Conservation (phyloP, 352 stramenopile species). For the Pythium coloratum region DNA sequence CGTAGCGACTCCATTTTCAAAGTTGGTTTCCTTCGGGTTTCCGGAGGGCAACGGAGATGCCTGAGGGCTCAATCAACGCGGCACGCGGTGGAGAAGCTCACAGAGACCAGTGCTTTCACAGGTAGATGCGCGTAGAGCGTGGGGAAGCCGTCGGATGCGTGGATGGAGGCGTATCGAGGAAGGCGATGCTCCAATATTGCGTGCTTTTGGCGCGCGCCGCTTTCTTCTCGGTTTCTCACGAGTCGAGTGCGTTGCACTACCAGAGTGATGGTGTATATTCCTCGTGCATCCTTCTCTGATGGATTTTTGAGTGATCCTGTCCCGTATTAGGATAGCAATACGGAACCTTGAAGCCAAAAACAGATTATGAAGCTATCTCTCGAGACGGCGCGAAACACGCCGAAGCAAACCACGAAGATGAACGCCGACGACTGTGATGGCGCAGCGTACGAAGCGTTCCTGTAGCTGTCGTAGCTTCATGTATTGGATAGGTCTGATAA, state of each 20-base stretch:
- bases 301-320: background rate
- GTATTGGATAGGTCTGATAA: background rate
- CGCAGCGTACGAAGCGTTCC: background rate
- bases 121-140: background rate
- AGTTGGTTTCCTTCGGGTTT: slow-evolving; percentile 12
- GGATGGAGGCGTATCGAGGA: background rate
- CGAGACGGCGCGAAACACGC: background rate
- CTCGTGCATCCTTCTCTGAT: background rate
- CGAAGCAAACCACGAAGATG: background rate
- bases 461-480: too few relatives aligned
- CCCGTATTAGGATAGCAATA: background rate
- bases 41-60: background rate
- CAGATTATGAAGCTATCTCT: slow-evolving; percentile 1
- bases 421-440: background rate
- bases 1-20: slow-evolving; percentile 66
- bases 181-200: background rate
- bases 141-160: background rate
- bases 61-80: slow-evolving; percentile 14
- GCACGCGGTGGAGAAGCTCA: background rate
- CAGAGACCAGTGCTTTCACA: background rate
- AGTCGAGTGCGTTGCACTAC: slow-evolving; percentile 9
- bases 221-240: slow-evolving; percentile 12
- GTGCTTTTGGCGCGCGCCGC: background rate
- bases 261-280: slow-evolving; percentile 6
- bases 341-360: slow-evolving; percentile 5